A percentile compares a stretch with the other conserved stretches of the same genome.
Evolutionary conservation across 208 protist species (phyloP).

Genomic region (Crithidia expoeki): DNA sequence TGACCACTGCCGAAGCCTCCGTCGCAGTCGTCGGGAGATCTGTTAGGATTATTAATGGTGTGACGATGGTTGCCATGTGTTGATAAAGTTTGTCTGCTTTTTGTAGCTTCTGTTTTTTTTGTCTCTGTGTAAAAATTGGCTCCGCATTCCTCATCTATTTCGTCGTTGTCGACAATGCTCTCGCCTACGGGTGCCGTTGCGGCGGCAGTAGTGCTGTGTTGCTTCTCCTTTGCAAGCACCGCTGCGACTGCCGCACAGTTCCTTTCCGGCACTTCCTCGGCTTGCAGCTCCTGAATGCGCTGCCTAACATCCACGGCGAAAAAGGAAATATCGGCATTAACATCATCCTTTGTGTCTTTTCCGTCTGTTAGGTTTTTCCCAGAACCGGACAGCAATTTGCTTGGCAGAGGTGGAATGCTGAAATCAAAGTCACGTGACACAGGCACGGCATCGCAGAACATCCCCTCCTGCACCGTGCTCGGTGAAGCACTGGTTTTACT

Average conservation of each 20-base stretch:
- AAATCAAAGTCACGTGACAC: constrained; percentile 53
- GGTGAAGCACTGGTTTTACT: not conserved
- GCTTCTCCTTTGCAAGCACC: constrained; percentile 5
- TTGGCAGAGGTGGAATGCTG: constrained; percentile 58
- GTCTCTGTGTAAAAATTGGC: not conserved
- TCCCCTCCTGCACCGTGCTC: constrained; percentile 56
- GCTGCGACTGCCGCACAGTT: not conserved
- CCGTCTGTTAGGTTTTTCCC: not conserved
- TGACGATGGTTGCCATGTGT: too few relatives aligned
- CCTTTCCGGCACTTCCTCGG: not conserved
- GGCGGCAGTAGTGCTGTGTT: not conserved
- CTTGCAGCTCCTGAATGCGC: constrained; percentile 24
- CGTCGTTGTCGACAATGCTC: too few relatives aligned
- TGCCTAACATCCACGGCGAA: constrained; percentile 65
- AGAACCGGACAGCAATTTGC: not conserved
- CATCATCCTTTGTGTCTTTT: not conserved
- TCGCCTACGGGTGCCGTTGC: not conserved
- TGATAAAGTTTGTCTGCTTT: too few relatives aligned
- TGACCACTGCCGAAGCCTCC: not conserved
- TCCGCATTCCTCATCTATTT: not conserved
- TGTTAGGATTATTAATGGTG: too few relatives aligned
- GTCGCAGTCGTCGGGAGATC: not conserved
- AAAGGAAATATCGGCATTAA: constrained; percentile 40
- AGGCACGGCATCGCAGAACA: constrained; percentile 29
- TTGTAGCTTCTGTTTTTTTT: not conserved